Percentiles rank a stretch among this genome's conserved stretches.
Evolutionary conservation across 768 basidiomycete genomes (phyloP).

Genomic region (Mycena vitilis): DNA sequence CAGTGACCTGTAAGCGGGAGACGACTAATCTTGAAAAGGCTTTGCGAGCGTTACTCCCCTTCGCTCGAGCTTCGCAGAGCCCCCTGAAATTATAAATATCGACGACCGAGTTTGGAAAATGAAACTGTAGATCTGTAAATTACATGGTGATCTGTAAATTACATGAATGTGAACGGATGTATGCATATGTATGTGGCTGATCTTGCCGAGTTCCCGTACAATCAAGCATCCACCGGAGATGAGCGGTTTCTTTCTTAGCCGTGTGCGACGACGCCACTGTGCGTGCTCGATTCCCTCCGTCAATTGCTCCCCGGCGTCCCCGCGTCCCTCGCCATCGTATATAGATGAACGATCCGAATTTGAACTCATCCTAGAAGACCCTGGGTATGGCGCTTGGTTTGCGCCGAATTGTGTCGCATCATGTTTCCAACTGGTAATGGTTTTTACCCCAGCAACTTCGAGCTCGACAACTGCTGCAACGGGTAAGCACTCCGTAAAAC

Average conservation of each 20-base stretch:
- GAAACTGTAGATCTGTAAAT: constrained; percentile 56
- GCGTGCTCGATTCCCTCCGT: neutral
- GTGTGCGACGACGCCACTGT: too few species aligned
- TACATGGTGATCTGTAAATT: neutral
- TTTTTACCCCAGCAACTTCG: neutral
- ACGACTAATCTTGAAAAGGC: constrained; percentile 37
- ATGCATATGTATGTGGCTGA: too few species aligned
- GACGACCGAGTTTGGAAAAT: constrained; percentile 66
- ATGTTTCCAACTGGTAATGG: neutral
- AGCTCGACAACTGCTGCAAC: too few species aligned
- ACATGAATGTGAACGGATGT: too few species aligned
- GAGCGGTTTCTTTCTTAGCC: too few species aligned
- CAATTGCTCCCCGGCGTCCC: neutral
- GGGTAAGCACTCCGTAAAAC: too few species aligned
- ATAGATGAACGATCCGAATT: constrained; percentile 1
- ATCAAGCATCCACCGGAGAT: too few species aligned
- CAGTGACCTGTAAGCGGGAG: neutral
- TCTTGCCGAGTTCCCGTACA: too few species aligned
- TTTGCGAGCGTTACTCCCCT: constrained; percentile 84
- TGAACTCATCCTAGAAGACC: constrained; percentile 20
- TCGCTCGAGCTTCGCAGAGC: constrained; percentile 80
- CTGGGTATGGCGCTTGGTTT: neutral
- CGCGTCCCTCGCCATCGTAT: constrained; percentile 23
- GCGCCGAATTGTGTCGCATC: constrained; percentile 8
- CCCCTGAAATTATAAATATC: constrained; percentile 47